These are phyloP conservation scores for Linanthus parryae DNA, from an alignment of 148 eudicot genomes.

Conservation along the genomic window DNA sequence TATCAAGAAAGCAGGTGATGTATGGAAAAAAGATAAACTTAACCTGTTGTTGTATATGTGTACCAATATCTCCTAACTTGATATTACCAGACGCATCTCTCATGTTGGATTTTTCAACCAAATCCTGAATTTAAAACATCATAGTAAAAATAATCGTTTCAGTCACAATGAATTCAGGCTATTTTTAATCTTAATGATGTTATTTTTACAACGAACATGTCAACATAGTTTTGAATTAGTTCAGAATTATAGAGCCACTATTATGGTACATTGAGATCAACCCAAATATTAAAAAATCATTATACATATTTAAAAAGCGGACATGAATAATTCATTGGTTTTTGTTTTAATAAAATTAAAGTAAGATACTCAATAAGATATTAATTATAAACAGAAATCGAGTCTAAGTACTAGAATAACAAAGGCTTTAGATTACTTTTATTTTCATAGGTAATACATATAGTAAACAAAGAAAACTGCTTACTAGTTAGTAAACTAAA, in stretches of 20 bases:
- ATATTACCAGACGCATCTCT: constrained; percentile 91
- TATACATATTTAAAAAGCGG: not conserved
- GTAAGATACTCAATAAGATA: too few species aligned
- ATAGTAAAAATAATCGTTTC: not conserved
- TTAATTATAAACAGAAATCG: too few species aligned
- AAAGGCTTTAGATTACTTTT: too few species aligned
- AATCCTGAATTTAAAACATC: constrained; percentile 38
- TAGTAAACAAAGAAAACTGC: too few species aligned
- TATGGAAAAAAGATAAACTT: too few species aligned
- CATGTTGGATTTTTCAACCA: constrained; percentile 68
- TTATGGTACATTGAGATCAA: not conserved
- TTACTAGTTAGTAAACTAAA: too few species aligned
- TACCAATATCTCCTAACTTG: constrained; percentile 87
- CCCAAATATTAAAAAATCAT: not conserved
- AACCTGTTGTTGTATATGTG: constrained; percentile 90
- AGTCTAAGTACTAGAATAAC: too few species aligned
- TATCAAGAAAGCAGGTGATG: too few species aligned
- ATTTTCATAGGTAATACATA: too few species aligned
- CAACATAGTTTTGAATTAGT: too few species aligned
- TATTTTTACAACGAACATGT: not conserved
- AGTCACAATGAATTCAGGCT: not conserved
- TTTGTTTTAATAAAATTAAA: too few species aligned
- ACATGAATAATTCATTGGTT: too few species aligned
- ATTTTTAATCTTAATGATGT: not conserved
- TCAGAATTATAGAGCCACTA: not conserved